Base-by-base conservation (phyloP, 768 basidiomycete species). In the Steccherinum ochraceum region DNA sequence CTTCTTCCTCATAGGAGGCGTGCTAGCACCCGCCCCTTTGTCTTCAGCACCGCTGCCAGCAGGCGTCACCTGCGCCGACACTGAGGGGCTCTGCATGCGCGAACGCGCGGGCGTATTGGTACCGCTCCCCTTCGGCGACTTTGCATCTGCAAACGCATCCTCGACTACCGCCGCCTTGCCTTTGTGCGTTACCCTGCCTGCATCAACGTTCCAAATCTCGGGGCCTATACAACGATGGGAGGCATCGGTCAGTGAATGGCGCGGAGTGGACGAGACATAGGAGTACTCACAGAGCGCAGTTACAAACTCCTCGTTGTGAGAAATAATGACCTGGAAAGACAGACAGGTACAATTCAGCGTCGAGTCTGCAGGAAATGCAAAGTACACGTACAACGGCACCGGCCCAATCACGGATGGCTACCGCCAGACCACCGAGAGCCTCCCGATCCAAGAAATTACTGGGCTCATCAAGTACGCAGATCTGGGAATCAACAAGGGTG, bases 371-470 rank as follows among this genome's bases (percentile, higher is more conserved):
- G 58, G 53, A 56, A 49, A 57, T 26, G 23, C 20, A 30, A 44
- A 45, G 13, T 26, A 41, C 43, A 67, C 80, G 59, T 73, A 87
- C 86, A 30, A 93, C 89, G 41, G 89, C 93, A 51, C 95, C 94
- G 44, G 81, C 81, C 94, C 95, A 97, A 56, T 95, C 90, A 56
- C 80, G 84, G 70, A 97, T 97, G 41, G 95, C 94, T 23, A 95
- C 84, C 27, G 94, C 93, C 40, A 98, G 74, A 53, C 95, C 94
- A 57, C 94, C 94, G 18, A 97, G 75, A 19, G 93, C 93, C 67
- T 97, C 94, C 57, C 94, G 84, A 67, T 96, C 93, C 73, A 97
- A 79, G 78, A 97, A 97, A 72, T 98, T 97, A 65, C 90, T 95
- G 27, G 92, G 92, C 67, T 93, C 90, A 65, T 93, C 91, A 26